These are phyloP conservation scores for Penicillium sp. DNA, from an alignment of 2,329 filamentous ascomycete genomes.

Conservation along the genomic window DNA sequence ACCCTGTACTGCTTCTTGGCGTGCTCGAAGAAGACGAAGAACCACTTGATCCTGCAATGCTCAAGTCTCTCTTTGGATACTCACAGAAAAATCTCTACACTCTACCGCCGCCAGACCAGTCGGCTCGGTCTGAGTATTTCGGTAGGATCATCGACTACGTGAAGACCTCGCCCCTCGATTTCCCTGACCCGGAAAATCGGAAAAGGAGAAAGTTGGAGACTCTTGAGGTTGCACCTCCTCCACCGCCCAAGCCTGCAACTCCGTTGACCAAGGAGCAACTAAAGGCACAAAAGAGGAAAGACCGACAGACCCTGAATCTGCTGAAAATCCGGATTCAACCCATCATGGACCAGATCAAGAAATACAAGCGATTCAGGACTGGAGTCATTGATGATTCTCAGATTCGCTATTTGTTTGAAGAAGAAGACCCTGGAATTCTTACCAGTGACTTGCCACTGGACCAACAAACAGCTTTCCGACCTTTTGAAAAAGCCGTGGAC, in stretches of 20 bases:
- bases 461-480: slow-evolving; percentile 59
- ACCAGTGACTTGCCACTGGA: slow-evolving; percentile 58
- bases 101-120: slow-evolving; percentile 62
- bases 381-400: slow-evolving; percentile 70
- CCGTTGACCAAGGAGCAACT: slow-evolving; percentile 73
- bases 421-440: slow-evolving; percentile 67
- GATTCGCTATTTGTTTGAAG: slow-evolving; percentile 79
- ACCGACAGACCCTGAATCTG: slow-evolving; percentile 77
- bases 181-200: slow-evolving; percentile 79
- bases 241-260: slow-evolving; percentile 59
- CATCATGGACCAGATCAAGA: slow-evolving; percentile 97
- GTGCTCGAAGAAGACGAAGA: slow-evolving; percentile 68
- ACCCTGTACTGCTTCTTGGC: slow-evolving; percentile 84
- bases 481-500: slow-evolving; percentile 76
- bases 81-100: slow-evolving; percentile 73
- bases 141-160: slow-evolving; percentile 69
- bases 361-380: slow-evolving; percentile 82
- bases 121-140: slow-evolving; percentile 74
- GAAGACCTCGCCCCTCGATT: slow-evolving; percentile 73
- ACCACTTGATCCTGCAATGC: slow-evolving; percentile 59
- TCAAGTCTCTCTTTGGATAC: slow-evolving; percentile 79
- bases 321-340: slow-evolving; percentile 87
- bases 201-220: slow-evolving; percentile 80
- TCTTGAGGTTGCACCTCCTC: slow-evolving; percentile 69
- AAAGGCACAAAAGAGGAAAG: slow-evolving; percentile 73